These are phyloP conservation scores for Litchi chinensis DNA, from an alignment of 345 rosid species.

Conservation along the genomic window DNA sequence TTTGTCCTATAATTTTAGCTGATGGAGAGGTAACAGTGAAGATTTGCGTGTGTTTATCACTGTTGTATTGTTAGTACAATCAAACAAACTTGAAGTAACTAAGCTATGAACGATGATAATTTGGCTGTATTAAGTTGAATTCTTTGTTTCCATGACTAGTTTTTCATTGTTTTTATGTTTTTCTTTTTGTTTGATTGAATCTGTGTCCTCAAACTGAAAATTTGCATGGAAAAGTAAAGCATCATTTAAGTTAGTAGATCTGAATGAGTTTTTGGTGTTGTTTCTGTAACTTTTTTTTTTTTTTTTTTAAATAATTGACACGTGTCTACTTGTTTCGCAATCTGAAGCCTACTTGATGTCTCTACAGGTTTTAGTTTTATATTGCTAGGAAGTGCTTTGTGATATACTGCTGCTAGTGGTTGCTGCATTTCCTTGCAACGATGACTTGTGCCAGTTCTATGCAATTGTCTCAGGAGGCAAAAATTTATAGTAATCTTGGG, in stretches of 20 bases:
- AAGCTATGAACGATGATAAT: background rate
- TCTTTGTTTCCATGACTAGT: too few relatives aligned
- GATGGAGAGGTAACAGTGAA: background rate
- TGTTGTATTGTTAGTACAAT: background rate
- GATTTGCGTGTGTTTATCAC: background rate
- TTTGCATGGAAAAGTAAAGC: background rate
- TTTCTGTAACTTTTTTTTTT: background rate
- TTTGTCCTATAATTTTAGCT: background rate
- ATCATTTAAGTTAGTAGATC: background rate
- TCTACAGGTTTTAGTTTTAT: background rate
- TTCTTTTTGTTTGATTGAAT: too few relatives aligned
- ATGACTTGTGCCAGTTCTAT: slow-evolving; percentile 55
- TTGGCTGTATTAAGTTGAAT: background rate
- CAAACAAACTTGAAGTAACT: background rate
- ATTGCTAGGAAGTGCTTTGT: slow-evolving; percentile 9
- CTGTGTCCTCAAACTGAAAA: background rate
- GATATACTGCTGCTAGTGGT: slow-evolving; percentile 19
- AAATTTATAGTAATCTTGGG: slow-evolving; percentile 41
- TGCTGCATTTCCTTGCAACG: slow-evolving; percentile 26
- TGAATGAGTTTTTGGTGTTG: background rate
- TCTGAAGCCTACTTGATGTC: background rate
- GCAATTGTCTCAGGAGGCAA: slow-evolving; percentile 55
- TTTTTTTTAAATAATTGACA: background rate
- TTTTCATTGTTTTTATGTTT: background rate
- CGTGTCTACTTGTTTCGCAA: background rate